Evolutionary conservation across 768 basidiomycete genomes (phyloP).

Genomic region (Fomitopsis pulvina): DNA sequence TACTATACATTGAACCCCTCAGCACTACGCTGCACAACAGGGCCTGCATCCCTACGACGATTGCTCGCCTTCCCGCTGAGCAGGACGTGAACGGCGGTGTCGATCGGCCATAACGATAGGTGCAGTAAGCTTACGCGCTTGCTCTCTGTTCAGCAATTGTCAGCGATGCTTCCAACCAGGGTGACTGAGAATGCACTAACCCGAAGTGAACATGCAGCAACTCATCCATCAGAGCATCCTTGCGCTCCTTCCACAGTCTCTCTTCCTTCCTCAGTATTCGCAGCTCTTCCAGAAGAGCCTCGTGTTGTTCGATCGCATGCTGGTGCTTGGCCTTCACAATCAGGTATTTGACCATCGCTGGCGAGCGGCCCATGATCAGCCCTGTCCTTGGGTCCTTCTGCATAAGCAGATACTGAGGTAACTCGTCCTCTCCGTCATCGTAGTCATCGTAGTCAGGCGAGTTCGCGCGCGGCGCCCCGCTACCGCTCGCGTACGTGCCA

Average conservation of each 20-base stretch:
- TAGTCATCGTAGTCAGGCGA: constrained; percentile 22
- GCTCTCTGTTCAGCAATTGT: constrained; percentile 4
- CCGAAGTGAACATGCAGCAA: constrained; percentile 45
- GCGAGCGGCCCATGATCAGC: constrained; percentile 63
- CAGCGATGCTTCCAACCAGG: not conserved
- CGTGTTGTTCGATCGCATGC: constrained; percentile 64
- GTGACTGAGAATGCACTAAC: constrained; percentile 27
- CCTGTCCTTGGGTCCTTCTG: constrained; percentile 52
- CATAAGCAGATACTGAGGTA: constrained; percentile 48
- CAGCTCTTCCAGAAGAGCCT: constrained; percentile 58
- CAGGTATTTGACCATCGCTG: constrained; percentile 66
- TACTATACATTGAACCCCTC: too few relatives aligned
- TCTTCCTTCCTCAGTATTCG: constrained; percentile 46
- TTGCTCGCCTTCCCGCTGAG: not conserved
- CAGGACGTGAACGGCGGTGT: not conserved
- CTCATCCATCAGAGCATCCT: constrained; percentile 55
- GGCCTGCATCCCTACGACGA: too few relatives aligned
- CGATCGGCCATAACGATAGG: constrained; percentile 16
- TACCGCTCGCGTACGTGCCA: constrained; percentile 24
- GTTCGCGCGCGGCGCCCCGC: constrained; percentile 14
- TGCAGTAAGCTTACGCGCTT: constrained; percentile 16
- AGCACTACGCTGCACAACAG: too few relatives aligned
- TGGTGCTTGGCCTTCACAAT: constrained; percentile 71
- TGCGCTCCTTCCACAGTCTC: constrained; percentile 46
- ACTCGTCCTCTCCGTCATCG: constrained; percentile 34